Base-by-base conservation (phyloP, 164 flowering plant species). In the Platanus orientalis region DNA sequence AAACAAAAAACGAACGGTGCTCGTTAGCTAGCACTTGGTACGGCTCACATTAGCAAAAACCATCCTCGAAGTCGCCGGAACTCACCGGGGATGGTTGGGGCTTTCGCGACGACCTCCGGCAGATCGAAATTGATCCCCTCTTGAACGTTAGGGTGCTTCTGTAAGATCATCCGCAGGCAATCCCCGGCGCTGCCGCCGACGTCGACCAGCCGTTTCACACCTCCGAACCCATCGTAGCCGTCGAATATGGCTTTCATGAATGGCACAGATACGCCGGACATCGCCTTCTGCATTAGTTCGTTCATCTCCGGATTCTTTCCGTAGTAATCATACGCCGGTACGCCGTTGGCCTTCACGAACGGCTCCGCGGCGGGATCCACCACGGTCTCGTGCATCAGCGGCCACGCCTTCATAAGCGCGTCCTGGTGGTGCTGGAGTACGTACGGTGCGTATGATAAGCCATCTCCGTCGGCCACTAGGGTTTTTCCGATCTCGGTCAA, bases 101-200 rank as follows among this genome's bases (percentile, higher is more conserved):
- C 92, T 56, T 69, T 71, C 0, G 83, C 86, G 13, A 89, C 90
- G 3, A 89, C 92, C 58, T 87, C 88, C 1, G 92, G 92, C 65
- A 89, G 67, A 54, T 89, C 96, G 57, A 87, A 89, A 66, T 89
- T 89, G 57, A 89, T 73, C 61, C 86, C 96, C 62, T 85, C 79
- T 21, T 23, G 53, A 0, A 87, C 65, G 7, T 32, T 26, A 0
- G 78, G 70, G 45, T 68, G 58, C 49, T 76, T 81, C 34, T 56
- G 58, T 53, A 87, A 12, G 40, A 89, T 89, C 96, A 85, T 80
- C 74, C 70, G 66, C 67, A 89, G 72, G 67, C 88, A 87, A 66
- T 84, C 86, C 39, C 96, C 96, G 2, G 81, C 84, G 58, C 92
- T 89, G 0, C 96, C 96, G 6, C 96, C 96, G 6, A 89, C 87